Percentiles rank a stretch among this genome's conserved stretches.
Evolutionary conservation across 495 filamentous ascomycete genomes (phyloP).

Genomic region (Jackrogersella multiformis): DNA sequence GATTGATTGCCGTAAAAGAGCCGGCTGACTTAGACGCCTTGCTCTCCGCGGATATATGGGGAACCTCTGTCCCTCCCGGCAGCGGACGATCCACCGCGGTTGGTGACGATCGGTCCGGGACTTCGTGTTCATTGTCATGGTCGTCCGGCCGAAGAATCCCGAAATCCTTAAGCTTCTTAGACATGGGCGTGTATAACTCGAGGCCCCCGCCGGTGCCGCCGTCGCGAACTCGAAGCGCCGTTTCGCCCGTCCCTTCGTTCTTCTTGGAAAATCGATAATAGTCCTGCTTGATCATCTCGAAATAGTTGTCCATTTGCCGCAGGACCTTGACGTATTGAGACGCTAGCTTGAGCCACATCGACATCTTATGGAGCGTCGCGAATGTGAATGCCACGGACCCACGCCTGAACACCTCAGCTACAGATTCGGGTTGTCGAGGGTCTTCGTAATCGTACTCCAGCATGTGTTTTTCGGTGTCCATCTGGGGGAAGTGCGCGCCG

Average conservation of each 20-base stretch:
- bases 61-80: slow-evolving; percentile 34
- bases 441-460: slow-evolving; percentile 48
- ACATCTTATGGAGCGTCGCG: slow-evolving; percentile 65
- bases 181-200: slow-evolving; percentile 71
- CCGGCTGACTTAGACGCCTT: slow-evolving; percentile 45
- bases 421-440: slow-evolving; percentile 37
- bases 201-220: slow-evolving; percentile 68
- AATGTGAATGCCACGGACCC: slow-evolving; percentile 52
- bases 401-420: slow-evolving; percentile 47
- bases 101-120: slow-evolving; percentile 43
- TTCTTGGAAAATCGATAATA: slow-evolving; percentile 52
- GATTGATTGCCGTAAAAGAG: slow-evolving; percentile 64
- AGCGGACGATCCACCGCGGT: slow-evolving; percentile 44
- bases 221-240: slow-evolving; percentile 56
- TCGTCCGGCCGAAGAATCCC: slow-evolving; percentile 50
- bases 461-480: slow-evolving; percentile 76
- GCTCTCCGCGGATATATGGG: slow-evolving; percentile 26
- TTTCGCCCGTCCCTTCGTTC: slow-evolving; percentile 29
- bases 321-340: slow-evolving; percentile 75
- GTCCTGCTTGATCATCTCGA: slow-evolving; percentile 69
- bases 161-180: slow-evolving; percentile 51
- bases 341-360: slow-evolving; percentile 73
- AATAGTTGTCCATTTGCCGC: slow-evolving; percentile 72
- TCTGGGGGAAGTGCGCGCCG: slow-evolving; percentile 76
- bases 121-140: slow-evolving; percentile 41